Evolutionary conservation across 345 rosid genomes (phyloP), one percentile per base, ranked within the genome.

Genomic region (Xanthoceras sorbifolium): DNA sequence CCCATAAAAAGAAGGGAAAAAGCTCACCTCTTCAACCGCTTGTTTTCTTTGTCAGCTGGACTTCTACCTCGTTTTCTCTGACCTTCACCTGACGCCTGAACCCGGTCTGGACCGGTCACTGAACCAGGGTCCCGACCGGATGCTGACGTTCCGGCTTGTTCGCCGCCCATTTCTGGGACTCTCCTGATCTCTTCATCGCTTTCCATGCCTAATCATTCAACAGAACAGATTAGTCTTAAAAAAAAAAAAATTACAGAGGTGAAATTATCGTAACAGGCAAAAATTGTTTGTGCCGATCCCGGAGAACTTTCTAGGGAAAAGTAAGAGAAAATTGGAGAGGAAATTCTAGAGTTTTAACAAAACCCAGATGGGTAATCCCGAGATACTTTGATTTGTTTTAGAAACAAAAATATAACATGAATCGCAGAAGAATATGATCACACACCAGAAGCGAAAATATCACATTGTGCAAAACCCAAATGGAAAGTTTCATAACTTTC

Each of bases 121-220:
- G 91, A 83, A 66, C 87, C 84, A 40, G 75, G 14, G 14, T 87
- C 91, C 25, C 85, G 67, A 3, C 89, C 89, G 2, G 90, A 79
- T 5, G 81, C 83, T 10, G 89, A 86, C 20, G 86, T 78, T 18
- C 90, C 92, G 0, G 80, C 82, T 8, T 77, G 86, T 70, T 90
- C 97, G 2, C 90, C 95, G 9, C 95, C 88, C 74, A 97, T 80
- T 83, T 94, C 97, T 55, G 99, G 98, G 48, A 92, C 98, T 83
- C 97, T 88, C 62, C 98, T 84, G 78, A 91, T 92, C 90, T 97
- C 99, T 80, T 97, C 98, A 66, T 97, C 99, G 50, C 99, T 97
- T 82, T 97, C 98, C 77, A 97, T 74, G 9, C 97, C 99, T 96
- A 65, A 29, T 23, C 17, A 64, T 44, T 5, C 11, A 34, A 9